These are phyloP conservation scores for Penicilliopsis zonata DNA, from an alignment of 495 filamentous ascomycete genomes.

Conservation along the genomic window DNA sequence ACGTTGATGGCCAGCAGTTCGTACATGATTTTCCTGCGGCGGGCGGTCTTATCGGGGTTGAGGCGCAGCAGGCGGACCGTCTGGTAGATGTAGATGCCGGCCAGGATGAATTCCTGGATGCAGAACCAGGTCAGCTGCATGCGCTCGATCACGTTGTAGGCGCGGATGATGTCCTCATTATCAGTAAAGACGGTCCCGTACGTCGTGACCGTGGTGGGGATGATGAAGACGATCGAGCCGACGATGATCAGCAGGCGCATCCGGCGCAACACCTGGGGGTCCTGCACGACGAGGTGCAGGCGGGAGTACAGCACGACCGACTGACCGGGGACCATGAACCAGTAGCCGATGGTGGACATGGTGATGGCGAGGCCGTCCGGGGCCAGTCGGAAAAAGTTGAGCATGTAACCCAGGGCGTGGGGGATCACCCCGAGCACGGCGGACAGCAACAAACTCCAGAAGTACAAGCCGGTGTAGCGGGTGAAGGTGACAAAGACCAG, in stretches of 20 bases:
- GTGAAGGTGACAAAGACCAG: conserved; percentile 31
- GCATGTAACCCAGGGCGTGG: conserved; percentile 37
- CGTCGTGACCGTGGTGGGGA: conserved; percentile 31
- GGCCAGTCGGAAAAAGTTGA: conserved; percentile 36
- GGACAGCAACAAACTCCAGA: conserved; percentile 33
- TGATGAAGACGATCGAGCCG: conserved; percentile 32
- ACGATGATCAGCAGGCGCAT: conserved; percentile 41
- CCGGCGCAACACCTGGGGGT: conserved; percentile 19
- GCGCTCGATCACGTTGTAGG: conserved; percentile 24
- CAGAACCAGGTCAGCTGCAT: conserved; percentile 28
- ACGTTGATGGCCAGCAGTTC: conserved; percentile 30
- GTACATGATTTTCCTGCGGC: conserved; percentile 20
- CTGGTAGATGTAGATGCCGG: conserved; percentile 28
- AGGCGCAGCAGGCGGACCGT: conserved; percentile 18
- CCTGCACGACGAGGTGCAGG: conserved; percentile 38
- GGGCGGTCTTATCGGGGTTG: conserved; percentile 10
- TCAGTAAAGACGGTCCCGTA: conserved; percentile 19
- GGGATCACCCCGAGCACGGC: conserved; percentile 34
- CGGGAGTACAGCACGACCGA: conserved; percentile 48
- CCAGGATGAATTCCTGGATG: conserved; percentile 32
- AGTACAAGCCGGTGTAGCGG: conserved; percentile 32
- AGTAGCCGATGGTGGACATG: conserved; percentile 36
- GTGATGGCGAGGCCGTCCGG: conserved; percentile 18
- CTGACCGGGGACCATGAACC: conserved; percentile 43
- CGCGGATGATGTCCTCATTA: conserved; percentile 11